Evolutionary conservation across 1,284 basidiomycete species (phyloP), one percentile per base, ranked within the genome.

Genomic region (Melampsora larici-populina): DNA sequence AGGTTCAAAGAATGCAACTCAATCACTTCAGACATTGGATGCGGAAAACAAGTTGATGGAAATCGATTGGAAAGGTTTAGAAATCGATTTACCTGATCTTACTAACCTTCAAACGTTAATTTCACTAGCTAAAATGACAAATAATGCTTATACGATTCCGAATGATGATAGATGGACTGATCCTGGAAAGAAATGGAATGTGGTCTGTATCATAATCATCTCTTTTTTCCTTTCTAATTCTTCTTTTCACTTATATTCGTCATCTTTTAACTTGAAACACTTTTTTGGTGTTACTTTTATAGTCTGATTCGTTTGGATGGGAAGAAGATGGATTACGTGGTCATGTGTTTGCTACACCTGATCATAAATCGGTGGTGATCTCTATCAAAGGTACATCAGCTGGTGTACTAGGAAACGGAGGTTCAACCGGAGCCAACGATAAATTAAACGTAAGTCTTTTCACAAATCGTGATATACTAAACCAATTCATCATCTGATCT

Each of bases 361-460:
- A 92, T 82, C 97, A 97, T 82, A 87, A 88, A 46, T 96, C 93
- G 0, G 88, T 98, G 63, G 88, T 97, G 15, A 87, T 98, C 18
- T 89, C 93, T 17, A 91, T 98, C 86, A 99, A 99, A 85, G 96
- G 96, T 55, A 98, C 95, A 0, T 93, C 92, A 13, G 89, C 92
- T 0, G 89, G 89, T 5, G 80, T 92, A 21, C 87, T 96, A 65
- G 91, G 92, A 6, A 82, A 82, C 6, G 91, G 91, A 0, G 93
- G 93, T 0, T 90, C 92, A 18, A 98, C 96, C 17, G 87, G 88
- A 0, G 90, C 89, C 85, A 95, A 95, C 81, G 95, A 98, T 86
- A 97, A 93, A 85, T 84, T 91, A 70, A 98, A 97, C 84, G 86
- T 86, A 79, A 82, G 86, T 79, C 11, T n/a, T 1, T 55, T 4